phyloP scores from a whole-genome alignment of 208 protist species.

The Angomonas ambiguus region DNA sequence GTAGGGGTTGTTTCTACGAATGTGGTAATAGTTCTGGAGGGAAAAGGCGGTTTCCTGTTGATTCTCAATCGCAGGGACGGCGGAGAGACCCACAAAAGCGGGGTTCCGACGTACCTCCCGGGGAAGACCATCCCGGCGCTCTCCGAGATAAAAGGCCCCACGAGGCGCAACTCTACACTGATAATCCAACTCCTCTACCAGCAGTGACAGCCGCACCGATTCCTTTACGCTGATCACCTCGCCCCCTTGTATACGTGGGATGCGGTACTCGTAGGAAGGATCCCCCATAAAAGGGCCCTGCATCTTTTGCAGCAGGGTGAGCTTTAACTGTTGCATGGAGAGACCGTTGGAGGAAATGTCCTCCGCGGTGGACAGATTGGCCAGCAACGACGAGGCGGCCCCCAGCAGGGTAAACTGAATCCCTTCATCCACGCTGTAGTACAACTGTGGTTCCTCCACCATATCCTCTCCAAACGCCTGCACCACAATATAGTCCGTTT shows the following conservation, averaged over 20 bases:
- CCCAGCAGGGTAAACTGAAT: constrained; percentile 77
- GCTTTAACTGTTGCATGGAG: constrained; percentile 54
- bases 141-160: constrained; percentile 60
- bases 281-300: constrained; percentile 77
- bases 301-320: constrained; percentile 57
- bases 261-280: constrained; percentile 83
- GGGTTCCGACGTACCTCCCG: constrained; percentile 33
- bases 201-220: constrained; percentile 70
- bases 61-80: constrained; percentile 10
- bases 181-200: constrained; percentile 79
- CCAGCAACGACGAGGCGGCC: constrained; percentile 58
- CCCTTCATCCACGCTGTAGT: constrained; percentile 78
- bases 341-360: constrained; percentile 25
- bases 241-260: constrained; percentile 23
- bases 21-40: constrained; percentile 80
- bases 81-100: constrained; percentile 51
- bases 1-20: constrained; percentile 68
- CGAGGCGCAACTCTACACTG: constrained; percentile 80
- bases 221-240: constrained; percentile 52
- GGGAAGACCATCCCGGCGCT: constrained; percentile 26
- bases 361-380: background rate
- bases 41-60: constrained; percentile 50
- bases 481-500: constrained; percentile 81
- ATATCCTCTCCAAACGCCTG: constrained; percentile 74
- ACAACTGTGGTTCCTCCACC: constrained; percentile 69